These are phyloP conservation scores for Ascochyta fabae DNA, from an alignment of 2,329 filamentous ascomycete species.

Conservation along the genomic window DNA sequence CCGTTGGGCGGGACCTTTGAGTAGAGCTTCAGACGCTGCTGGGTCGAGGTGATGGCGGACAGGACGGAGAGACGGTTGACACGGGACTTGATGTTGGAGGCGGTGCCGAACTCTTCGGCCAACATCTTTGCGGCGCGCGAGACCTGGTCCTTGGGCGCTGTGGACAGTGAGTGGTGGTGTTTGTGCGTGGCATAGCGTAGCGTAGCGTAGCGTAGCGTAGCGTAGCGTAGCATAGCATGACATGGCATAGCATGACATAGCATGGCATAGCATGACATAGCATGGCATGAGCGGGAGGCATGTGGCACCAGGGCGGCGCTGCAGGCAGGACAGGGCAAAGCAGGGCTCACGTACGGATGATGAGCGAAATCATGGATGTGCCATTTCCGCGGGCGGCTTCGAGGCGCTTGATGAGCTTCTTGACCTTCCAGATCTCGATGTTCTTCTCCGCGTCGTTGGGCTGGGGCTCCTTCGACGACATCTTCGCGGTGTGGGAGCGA, in stretches of 20 bases:
- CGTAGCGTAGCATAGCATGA: too few species aligned
- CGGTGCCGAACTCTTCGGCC: constrained; percentile 99
- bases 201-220: too few species aligned
- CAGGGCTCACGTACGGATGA: constrained; percentile 76
- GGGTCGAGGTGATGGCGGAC: constrained; percentile 97
- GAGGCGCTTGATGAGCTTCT: constrained; percentile 99
- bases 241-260: too few species aligned
- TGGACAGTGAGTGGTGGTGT: constrained; percentile 31
- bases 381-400: constrained; percentile 97
- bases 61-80: constrained; percentile 98
- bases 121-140: constrained; percentile 98
- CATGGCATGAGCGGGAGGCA: neutral
- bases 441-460: constrained; percentile 98
- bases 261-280: too few species aligned
- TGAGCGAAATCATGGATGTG: constrained; percentile 99
- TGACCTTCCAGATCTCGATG: constrained; percentile 94
- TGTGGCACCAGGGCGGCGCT: neutral
- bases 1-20: constrained; percentile 98
- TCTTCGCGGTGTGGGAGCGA: constrained; percentile 35
- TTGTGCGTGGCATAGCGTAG: neutral
- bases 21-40: constrained; percentile 98
- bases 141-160: constrained; percentile 97
- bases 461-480: constrained; percentile 56
- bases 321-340: neutral
- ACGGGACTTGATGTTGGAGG: constrained; percentile 99